Evolutionary conservation across 495 filamentous ascomycete species (phyloP), one percentile per base, ranked within the genome.

Genomic region (Penicillium atrosanguineum): DNA sequence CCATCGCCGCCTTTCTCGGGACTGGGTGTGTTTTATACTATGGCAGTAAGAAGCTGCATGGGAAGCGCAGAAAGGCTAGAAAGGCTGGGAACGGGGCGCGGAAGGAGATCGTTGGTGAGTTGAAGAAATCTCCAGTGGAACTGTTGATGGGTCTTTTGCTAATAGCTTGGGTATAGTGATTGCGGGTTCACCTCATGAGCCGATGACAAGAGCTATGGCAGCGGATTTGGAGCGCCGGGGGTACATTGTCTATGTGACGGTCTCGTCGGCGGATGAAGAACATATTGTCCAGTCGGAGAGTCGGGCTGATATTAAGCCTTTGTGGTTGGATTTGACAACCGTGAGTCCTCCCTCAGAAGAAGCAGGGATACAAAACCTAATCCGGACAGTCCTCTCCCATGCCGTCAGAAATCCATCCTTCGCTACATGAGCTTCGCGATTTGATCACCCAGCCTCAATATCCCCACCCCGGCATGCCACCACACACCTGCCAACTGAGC

Each of bases 171-270:
- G 37, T 23, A 52, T 56, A 78, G 87, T 96, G 15, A 74, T 98
- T 53, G 89, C 90, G 29, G 92, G 94, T 37, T 87, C 87, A 1
- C 84, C 89, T 6, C 82, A 86, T 53, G 83, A 94, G 52, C 89
- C 91, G 18, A 77, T 96, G 60, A 90, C 88, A 1, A 81, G 84
- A 54, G 87, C 89, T 15, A 81, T 98, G 51, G 83, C 89, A 1
- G 64, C 89, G 25, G 95, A 97, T 61, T 65, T 98, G 50, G 94
- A 97, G 68, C 81, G 91, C 46, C 83, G 91, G 46, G 95, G 95
- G 14, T 97, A 95, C 64, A 89, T 97, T 43, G 91, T 97, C 20
- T 97, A 89, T 62, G 76, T 98, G 45, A 87, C 94, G 0, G 91
- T 89, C 54, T 86, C 80, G 52, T 87, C 82, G 8, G 67, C 81